Evolutionary conservation across 768 basidiomycete genomes (phyloP).

Genomic region (Tulasnella sp.): DNA sequence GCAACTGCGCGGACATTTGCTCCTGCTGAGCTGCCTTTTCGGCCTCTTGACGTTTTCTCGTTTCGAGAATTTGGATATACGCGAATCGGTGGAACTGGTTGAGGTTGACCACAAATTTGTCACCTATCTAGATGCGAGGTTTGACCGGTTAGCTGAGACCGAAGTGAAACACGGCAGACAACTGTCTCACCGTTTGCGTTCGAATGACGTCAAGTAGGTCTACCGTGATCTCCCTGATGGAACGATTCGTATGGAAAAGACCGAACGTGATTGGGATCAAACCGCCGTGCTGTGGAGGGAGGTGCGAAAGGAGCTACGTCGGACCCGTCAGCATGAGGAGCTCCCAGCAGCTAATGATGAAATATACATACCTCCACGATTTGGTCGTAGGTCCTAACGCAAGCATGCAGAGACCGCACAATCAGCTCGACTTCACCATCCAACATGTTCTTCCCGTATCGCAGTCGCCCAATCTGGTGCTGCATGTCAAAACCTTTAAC

Average conservation of each 20-base stretch:
- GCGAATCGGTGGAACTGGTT: constrained; percentile 27
- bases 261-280: constrained; percentile 79
- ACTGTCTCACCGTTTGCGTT: constrained; percentile 50
- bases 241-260: constrained; percentile 76
- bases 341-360: constrained; percentile 3
- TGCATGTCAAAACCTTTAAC: constrained; percentile 73
- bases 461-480: constrained; percentile 76
- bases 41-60: background rate
- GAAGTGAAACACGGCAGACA: background rate
- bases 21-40: constrained; percentile 1
- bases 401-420: constrained; percentile 58
- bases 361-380: constrained; percentile 59
- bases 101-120: constrained; percentile 20
- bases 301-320: constrained; percentile 61
- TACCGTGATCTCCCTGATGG: constrained; percentile 65
- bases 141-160: background rate
- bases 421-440: constrained; percentile 68
- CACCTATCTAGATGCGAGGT: constrained; percentile 26
- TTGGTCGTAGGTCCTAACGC: constrained; percentile 72
- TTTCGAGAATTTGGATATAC: constrained; percentile 16
- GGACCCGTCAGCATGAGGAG: constrained; percentile 1
- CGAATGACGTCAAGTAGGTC: constrained; percentile 76
- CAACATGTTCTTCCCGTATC: constrained; percentile 56
- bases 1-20: background rate
- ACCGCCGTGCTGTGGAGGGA: constrained; percentile 70